These are phyloP conservation scores for Chaetomium sp. DNA, from an alignment of 2,329 filamentous ascomycete species.

Conservation along the genomic window DNA sequence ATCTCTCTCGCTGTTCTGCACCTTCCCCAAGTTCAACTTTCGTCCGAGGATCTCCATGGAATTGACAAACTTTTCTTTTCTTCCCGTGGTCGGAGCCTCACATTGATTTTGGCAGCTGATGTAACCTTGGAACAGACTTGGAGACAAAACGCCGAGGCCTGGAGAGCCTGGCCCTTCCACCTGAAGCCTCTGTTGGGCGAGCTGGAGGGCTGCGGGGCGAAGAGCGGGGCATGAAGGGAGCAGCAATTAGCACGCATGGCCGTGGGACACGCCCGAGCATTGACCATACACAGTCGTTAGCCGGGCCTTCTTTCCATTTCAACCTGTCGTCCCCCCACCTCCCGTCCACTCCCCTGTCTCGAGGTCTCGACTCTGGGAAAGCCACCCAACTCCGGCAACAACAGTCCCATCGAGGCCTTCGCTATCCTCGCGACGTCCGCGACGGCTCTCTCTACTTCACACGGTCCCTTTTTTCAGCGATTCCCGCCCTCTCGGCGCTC, in stretches of 20 bases:
- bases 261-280: conserved; percentile 25
- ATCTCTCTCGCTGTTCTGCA: neutral
- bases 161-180: conserved; percentile 5
- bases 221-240: conserved; percentile 12
- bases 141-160: conserved; percentile 16
- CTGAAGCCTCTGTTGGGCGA: conserved; percentile 1
- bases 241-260: conserved; percentile 8
- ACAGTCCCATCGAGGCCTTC: conserved; percentile 2
- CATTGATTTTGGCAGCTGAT: conserved; percentile 14
- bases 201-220: conserved; percentile 18
- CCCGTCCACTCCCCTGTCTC: conserved; percentile 16
- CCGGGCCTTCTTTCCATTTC: conserved; percentile 27
- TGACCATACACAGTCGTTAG: conserved; percentile 19
- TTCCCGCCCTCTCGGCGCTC: conserved; percentile 3
- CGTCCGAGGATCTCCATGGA: neutral
- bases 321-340: conserved; percentile 25
- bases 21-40: neutral
- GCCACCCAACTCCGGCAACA: conserved; percentile 14
- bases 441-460: neutral
- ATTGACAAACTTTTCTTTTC: conserved; percentile 3
- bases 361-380: conserved; percentile 22
- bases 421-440: neutral
- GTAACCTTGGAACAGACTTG: conserved; percentile 22
- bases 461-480: neutral
- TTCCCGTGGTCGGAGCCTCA: conserved; percentile 13